A percentile compares a stretch with the other conserved stretches of the same genome.
Evolutionary conservation across 108 stramenopile species (phyloP).

Genomic region (Skeletonema marinoi): DNA sequence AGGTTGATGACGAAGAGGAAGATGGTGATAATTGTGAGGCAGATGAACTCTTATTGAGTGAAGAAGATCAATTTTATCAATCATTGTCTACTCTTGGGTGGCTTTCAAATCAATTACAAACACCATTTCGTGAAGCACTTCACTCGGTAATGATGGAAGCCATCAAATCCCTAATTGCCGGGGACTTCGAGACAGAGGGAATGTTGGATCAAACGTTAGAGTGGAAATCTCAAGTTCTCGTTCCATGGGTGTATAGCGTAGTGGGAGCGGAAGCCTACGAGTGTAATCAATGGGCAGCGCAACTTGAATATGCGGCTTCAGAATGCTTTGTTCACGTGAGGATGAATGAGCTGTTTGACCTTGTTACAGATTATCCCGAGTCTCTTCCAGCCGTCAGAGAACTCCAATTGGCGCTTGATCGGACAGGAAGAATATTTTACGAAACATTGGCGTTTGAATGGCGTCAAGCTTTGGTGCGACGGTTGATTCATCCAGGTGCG

Average conservation of each 20-base stretch:
- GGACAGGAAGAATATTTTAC: slow-evolving; percentile 42
- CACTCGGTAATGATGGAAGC: slow-evolving; percentile 43
- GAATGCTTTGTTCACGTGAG: slow-evolving; percentile 69
- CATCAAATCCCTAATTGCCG: slow-evolving; percentile 46
- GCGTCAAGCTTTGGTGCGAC: slow-evolving; percentile 53
- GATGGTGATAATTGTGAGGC: slow-evolving; percentile 10
- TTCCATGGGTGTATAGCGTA: slow-evolving; percentile 51
- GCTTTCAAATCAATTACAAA: slow-evolving; percentile 48
- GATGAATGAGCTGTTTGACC: slow-evolving; percentile 74
- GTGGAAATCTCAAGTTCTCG: slow-evolving; percentile 57
- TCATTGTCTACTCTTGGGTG: slow-evolving; percentile 58
- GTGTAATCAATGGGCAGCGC: slow-evolving; percentile 46
- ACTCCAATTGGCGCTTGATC: slow-evolving; percentile 60
- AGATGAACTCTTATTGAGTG: background rate
- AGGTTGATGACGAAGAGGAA: slow-evolving; percentile 36
- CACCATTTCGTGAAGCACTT: slow-evolving; percentile 53
- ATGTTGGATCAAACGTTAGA: slow-evolving; percentile 44
- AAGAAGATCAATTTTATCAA: slow-evolving; percentile 45
- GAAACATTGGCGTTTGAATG: slow-evolving; percentile 52
- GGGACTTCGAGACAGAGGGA: slow-evolving; percentile 56
- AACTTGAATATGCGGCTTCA: slow-evolving; percentile 52
- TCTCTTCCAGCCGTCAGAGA: slow-evolving; percentile 74
- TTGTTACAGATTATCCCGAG: slow-evolving; percentile 86
- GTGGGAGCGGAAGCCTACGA: slow-evolving; percentile 40
- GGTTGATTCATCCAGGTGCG: slow-evolving; percentile 96